These are phyloP conservation scores for Digitaria exilis DNA, from an alignment of 202 grass and related monocot species.

Conservation along the genomic window DNA sequence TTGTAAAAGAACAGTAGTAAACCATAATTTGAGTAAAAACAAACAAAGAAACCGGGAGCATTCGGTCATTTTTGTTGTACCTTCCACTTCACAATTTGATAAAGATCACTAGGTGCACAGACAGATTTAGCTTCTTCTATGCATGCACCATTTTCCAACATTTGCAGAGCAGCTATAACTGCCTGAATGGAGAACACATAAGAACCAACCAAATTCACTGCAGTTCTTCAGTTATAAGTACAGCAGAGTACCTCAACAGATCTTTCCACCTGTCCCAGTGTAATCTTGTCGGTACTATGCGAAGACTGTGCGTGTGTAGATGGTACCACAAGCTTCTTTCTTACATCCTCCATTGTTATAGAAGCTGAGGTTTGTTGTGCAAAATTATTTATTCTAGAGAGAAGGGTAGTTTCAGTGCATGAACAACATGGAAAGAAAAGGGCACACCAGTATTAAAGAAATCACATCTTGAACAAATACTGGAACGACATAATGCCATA, in stretches of 20 bases:
- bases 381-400: constrained; percentile 61
- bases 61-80: constrained; percentile 54
- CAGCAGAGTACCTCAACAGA: constrained; percentile 67
- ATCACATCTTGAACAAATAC: constrained; percentile 18
- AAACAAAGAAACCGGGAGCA: no score
- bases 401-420: constrained; percentile 31
- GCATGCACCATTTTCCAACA: constrained; percentile 60
- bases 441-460: constrained; percentile 12
- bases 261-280: constrained; percentile 63
- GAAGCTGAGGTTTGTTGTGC: constrained; percentile 50
- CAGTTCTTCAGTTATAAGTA: constrained; percentile 5
- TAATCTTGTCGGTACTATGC: constrained; percentile 54
- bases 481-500: constrained; percentile 7
- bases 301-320: constrained; percentile 45
- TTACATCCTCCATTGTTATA: constrained; percentile 67
- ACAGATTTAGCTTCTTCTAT: constrained; percentile 67
- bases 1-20: background rate
- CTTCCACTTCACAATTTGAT: constrained; percentile 69
- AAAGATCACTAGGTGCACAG: constrained; percentile 60
- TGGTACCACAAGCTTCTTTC: constrained; percentile 51
- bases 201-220: constrained; percentile 38
- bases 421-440: constrained; percentile 22
- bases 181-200: constrained; percentile 53
- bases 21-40: constrained; percentile 14
- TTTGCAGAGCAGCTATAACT: constrained; percentile 58